Base-by-base conservation (phyloP, 192 early-diverging fungal genomes). In the Irineochytrium annulatum region DNA sequence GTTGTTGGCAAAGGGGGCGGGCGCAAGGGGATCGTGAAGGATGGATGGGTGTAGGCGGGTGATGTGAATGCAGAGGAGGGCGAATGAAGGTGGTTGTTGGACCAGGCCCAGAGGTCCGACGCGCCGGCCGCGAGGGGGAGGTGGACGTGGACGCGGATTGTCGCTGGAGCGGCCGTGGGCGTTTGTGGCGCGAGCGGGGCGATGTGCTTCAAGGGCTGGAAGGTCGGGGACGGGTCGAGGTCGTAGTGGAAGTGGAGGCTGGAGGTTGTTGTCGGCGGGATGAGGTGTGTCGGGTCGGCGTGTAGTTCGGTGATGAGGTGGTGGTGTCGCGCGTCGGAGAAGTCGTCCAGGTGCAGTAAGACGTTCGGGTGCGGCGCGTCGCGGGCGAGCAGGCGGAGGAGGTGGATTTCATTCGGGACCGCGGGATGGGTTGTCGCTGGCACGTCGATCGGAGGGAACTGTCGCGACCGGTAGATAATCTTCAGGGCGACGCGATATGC, bases 391-490 rank as follows among this genome's bases (percentile, higher is more conserved):
- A 5, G 28, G 19, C 33, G 31, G 35, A 60, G 39, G 33, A 55
- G 49, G 8, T 43, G 11, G 28, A 60, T 60, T 54, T 67, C 65
- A 27, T 8, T 26, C 31, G 51, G 52, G n/a, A 19, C 26, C 5
- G 13, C 8, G 22, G 32, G 34, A 41, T 55, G 41, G 22, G 37
- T 55, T n/a, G n/a, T n/a, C n/a, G n/a, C n/a, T n/a, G n/a, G n/a
- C n/a, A n/a, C n/a, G n/a, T n/a, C n/a, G n/a, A n/a, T n/a, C n/a
- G n/a, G n/a, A n/a, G n/a, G n/a, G n/a, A n/a, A n/a, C n/a, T n/a
- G n/a, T n/a, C n/a, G n/a, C 16, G 28, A 55, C 39, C 59, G 49
- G 57, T 67, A 67, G 27, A 67, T 67, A 30, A 67, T 52, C 32
- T 67, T 67, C 57, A 67, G 41, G 32, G 65, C 57, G 30, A 67